Evolutionary conservation across 2,329 filamentous ascomycete species (phyloP), one percentile per base, ranked within the genome.

Genomic region (Xenoacremonium recifei): DNA sequence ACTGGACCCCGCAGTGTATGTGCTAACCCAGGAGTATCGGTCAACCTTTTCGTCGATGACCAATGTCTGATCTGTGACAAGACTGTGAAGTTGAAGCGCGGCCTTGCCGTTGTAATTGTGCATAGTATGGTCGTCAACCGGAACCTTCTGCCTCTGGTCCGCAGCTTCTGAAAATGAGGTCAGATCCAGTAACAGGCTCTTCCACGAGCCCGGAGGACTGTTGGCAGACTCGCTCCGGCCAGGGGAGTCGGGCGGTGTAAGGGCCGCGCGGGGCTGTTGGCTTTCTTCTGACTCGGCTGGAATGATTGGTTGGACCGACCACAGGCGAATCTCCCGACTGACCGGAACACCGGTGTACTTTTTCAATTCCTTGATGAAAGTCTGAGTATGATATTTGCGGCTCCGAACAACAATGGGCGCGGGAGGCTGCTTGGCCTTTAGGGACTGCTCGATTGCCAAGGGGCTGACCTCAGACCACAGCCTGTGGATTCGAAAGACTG

Each of bases 401-500:
- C 88, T 93, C 39, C 85, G 82, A 18, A 89, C 76, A 29, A 92
- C 67, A 37, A 79, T 77, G 5, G 81, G 73, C 1, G 90, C 82
- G 5, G 78, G 69, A 13, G 79, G 77, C 27, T 78, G 74, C 40
- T 69, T 77, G 10, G 82, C 78, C 55, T 84, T 82, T 42, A 85
- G 66, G 2, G 75, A 68, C 55, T 84, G 77, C 27, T 80, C 70
- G 36, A 79, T 70, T 5, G 74, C 70, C 17, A 80, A 66, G 2
- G 79, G 76, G 50, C 75, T 82, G 38, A 74, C 67, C 15, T 76
- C 70, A 3, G 79, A 79, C 62, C 83, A 84, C 2, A 97, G 72
- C 52, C 92, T 89, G 59, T 95, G 82, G 46, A 97, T 75, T 2
- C 84, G 89, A 62, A 96, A 88, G 32, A 96, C 75, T 1, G 89